These are phyloP conservation scores for Umbilicus rupestris DNA, from an alignment of 164 flowering plant genomes.

Conservation along the genomic window DNA sequence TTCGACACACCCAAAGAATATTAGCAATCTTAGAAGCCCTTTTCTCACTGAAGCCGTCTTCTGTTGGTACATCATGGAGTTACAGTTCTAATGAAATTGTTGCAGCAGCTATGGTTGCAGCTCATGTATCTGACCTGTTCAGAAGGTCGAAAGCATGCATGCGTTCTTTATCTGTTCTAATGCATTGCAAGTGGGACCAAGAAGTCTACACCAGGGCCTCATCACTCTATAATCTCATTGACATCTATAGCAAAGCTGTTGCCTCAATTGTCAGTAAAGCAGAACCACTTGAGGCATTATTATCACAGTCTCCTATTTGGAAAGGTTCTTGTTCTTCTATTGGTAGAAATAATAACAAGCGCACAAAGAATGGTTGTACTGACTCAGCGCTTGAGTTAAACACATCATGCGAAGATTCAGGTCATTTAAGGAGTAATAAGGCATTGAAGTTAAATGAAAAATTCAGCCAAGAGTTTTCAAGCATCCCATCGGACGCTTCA, in stretches of 20 bases:
- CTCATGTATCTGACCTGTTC: constrained; percentile 86
- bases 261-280: constrained; percentile 88
- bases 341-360: constrained; percentile 25
- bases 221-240: constrained; percentile 80
- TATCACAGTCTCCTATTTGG: constrained; percentile 42
- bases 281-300: constrained; percentile 73
- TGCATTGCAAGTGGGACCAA: constrained; percentile 82
- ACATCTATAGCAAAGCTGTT: constrained; percentile 76
- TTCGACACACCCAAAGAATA: constrained; percentile 69
- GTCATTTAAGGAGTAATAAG: constrained; percentile 15
- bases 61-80: constrained; percentile 87
- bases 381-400: too few relatives aligned
- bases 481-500: constrained; percentile 72
- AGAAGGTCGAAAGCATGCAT: constrained; percentile 82
- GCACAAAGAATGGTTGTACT: constrained; percentile 20
- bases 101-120: constrained; percentile 99
- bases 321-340: constrained; percentile 30
- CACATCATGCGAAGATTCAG: constrained; percentile 17
- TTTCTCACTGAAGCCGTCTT: constrained; percentile 81
- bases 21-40: constrained; percentile 81
- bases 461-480: constrained; percentile 40
- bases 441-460: background rate
- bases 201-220: constrained; percentile 75
- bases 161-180: constrained; percentile 73
- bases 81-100: constrained; percentile 91